A percentile compares a stretch with the other conserved stretches of the same genome.
These are phyloP conservation scores for Vachellia collinsii DNA, from an alignment of 306 rosid species.

Conservation along the genomic window DNA sequence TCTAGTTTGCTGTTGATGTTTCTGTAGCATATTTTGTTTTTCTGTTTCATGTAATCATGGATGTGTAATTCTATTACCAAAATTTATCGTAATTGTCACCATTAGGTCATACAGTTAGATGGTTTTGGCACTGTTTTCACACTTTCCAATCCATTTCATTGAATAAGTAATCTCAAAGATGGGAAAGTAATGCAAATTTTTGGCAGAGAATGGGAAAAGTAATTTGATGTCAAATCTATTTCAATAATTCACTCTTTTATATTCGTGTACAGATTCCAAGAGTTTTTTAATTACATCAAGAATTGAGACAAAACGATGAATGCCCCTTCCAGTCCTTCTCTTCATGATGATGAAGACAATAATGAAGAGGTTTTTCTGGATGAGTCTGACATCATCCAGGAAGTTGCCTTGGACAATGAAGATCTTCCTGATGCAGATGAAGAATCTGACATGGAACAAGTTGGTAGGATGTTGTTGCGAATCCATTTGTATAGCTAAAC, in stretches of 20 bases:
- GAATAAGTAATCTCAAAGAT: neutral
- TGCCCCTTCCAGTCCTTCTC: slow-evolving; percentile 8
- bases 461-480: slow-evolving; percentile 16
- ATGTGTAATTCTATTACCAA: neutral
- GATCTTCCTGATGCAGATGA: slow-evolving; percentile 46
- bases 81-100: neutral
- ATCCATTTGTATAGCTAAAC: neutral
- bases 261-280: neutral
- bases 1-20: neutral
- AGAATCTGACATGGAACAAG: slow-evolving; percentile 33
- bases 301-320: slow-evolving; percentile 22
- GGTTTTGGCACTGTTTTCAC: neutral
- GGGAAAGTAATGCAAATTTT: neutral
- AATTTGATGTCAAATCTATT: neutral
- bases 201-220: neutral
- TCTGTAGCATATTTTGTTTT: neutral
- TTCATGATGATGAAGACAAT: slow-evolving; percentile 38
- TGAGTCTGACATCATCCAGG: slow-evolving; percentile 41
- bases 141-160: neutral
- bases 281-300: neutral
- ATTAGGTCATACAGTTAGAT: neutral
- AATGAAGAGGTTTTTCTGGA: slow-evolving; percentile 38
- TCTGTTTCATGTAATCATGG: neutral
- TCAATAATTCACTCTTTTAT: neutral
- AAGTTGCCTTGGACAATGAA: slow-evolving; percentile 42